Evolutionary conservation across 192 early-diverging fungal genomes (phyloP).

Genomic region (Backusella sp.): DNA sequence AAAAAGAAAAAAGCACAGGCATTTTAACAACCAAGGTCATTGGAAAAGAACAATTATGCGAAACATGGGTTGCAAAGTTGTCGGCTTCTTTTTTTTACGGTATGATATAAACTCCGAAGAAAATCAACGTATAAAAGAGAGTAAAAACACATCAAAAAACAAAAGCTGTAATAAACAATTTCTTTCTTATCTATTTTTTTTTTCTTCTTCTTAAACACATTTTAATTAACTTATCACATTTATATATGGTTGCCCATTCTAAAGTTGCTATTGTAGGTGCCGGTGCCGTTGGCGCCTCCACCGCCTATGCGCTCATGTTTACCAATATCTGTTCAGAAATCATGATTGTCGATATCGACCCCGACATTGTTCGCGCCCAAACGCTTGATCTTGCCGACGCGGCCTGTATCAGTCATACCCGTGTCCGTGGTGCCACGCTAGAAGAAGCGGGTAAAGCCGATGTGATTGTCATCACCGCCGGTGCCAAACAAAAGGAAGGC

Average conservation of each 20-base stretch:
- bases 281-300: slow-evolving; percentile 74
- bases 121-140: background rate
- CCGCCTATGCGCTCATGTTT: slow-evolving; percentile 69
- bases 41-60: background rate
- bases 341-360: slow-evolving; percentile 68
- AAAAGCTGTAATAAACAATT: background rate
- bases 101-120: background rate
- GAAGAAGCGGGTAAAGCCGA: slow-evolving; percentile 80
- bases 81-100: background rate
- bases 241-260: slow-evolving; percentile 25
- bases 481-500: slow-evolving; percentile 76
- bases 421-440: slow-evolving; percentile 55
- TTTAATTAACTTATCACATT: background rate
- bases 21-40: background rate
- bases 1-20: background rate
- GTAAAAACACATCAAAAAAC: background rate
- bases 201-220: background rate
- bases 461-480: slow-evolving; percentile 83
- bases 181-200: background rate
- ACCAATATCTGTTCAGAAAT: slow-evolving; percentile 69
- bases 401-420: slow-evolving; percentile 65
- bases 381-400: slow-evolving; percentile 83
- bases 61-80: background rate
- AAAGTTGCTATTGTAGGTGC: slow-evolving; percentile 73
- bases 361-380: slow-evolving; percentile 69